Conservation (phyloP, 116 monocot species). For the Dioscorea cayenensis region DNA sequence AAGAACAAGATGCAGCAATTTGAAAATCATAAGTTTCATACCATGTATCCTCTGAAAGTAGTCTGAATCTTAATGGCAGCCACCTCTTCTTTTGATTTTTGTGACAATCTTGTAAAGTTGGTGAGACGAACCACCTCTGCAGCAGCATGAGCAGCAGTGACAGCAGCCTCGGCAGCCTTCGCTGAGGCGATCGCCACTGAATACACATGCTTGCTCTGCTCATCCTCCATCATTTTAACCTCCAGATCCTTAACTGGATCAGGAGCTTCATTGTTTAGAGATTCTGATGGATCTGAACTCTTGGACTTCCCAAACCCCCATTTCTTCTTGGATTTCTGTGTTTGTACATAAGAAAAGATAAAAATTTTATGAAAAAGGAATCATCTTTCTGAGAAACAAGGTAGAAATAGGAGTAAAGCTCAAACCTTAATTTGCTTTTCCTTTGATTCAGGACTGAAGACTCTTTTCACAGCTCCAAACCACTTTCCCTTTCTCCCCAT, state of each 20-base stretch:
- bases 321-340: conserved; percentile 27
- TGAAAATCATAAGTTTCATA: conserved; percentile 31
- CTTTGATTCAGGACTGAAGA: conserved; percentile 72
- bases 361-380: conserved; percentile 4
- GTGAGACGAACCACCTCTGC: conserved; percentile 26
- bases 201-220: conserved; percentile 28
- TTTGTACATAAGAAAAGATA: neutral
- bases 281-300: conserved; percentile 22
- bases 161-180: conserved; percentile 21
- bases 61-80: conserved; percentile 74
- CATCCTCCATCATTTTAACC: conserved; percentile 19
- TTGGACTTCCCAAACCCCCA: conserved; percentile 26
- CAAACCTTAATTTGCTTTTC: conserved; percentile 31
- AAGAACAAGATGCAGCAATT: neutral
- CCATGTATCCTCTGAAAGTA: conserved; percentile 71
- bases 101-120: conserved; percentile 6
- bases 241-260: conserved; percentile 19
- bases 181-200: conserved; percentile 21
- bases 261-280: neutral
- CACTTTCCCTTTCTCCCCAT: conserved; percentile 76
- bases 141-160: conserved; percentile 16
- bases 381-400: neutral
- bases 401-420: neutral
- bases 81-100: conserved; percentile 45
- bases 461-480: conserved; percentile 60